Evolutionary conservation across 345 rosid genomes (phyloP).

Genomic region (Tarenaya hassleriana): DNA sequence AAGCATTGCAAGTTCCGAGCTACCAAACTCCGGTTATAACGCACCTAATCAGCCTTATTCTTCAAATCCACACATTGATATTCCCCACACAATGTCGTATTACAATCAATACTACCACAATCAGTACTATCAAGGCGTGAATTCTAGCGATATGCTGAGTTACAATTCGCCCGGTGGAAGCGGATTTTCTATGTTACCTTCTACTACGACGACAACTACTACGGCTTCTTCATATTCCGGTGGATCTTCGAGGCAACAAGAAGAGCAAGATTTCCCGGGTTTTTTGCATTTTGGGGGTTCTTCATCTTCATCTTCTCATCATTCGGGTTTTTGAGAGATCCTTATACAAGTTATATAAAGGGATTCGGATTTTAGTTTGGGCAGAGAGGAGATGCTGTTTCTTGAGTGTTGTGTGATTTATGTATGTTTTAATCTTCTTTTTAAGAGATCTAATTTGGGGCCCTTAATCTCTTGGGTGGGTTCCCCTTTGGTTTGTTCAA

Average conservation of each 20-base stretch:
- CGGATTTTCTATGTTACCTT: slow-evolving; percentile 17
- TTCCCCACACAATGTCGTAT: slow-evolving; percentile 16
- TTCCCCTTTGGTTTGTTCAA: no score
- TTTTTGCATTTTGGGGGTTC: slow-evolving; percentile 29
- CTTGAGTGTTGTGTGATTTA: slow-evolving; percentile 19
- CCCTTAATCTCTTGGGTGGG: not conserved
- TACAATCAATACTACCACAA: slow-evolving; percentile 22
- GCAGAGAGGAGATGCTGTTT: slow-evolving; percentile 16
- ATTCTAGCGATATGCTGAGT: slow-evolving; percentile 17
- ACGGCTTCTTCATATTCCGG: slow-evolving; percentile 27
- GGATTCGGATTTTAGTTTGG: slow-evolving; percentile 2
- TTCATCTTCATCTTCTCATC: slow-evolving; percentile 16
- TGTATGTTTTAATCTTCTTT: not conserved
- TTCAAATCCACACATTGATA: slow-evolving; percentile 24
- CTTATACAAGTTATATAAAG: slow-evolving; percentile 6
- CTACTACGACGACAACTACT: slow-evolving; percentile 19
- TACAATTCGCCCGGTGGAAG: slow-evolving; percentile 21
- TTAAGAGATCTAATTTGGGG: not conserved
- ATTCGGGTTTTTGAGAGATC: slow-evolving; percentile 22
- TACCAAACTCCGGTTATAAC: slow-evolving; percentile 21
- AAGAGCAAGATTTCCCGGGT: slow-evolving; percentile 23
- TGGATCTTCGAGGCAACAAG: slow-evolving; percentile 29
- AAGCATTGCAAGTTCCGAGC: slow-evolving; percentile 11
- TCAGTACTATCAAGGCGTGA: slow-evolving; percentile 23
- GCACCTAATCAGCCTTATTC: slow-evolving; percentile 22